These are phyloP conservation scores for Paramyrothecium sp. DNA, from an alignment of 2,329 filamentous ascomycete genomes.

Conservation along the genomic window DNA sequence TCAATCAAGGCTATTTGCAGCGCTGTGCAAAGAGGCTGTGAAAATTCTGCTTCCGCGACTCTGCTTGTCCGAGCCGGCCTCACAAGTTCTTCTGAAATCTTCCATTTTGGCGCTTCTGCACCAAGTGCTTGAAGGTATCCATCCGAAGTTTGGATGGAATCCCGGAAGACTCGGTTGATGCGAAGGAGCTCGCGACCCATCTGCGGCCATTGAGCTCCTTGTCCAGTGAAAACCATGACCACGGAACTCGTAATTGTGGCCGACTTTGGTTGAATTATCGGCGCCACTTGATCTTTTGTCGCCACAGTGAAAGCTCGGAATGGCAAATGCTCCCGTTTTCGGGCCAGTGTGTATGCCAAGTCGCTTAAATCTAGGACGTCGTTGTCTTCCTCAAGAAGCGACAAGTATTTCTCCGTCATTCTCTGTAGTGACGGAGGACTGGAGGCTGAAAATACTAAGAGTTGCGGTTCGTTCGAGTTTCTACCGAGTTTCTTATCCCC, in stretches of 20 bases:
- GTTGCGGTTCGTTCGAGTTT: neutral
- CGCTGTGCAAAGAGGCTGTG: constrained; percentile 40
- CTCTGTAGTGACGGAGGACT: constrained; percentile 4
- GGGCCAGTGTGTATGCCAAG: constrained; percentile 27
- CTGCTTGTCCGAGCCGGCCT: constrained; percentile 7
- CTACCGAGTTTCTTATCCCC: too few relatives aligned
- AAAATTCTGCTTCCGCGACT: constrained; percentile 27
- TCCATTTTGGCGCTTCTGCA: constrained; percentile 9
- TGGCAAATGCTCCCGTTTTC: constrained; percentile 22
- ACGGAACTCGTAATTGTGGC: neutral
- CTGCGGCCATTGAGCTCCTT: constrained; percentile 31
- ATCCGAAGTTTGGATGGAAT: constrained; percentile 8
- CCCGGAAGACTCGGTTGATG: constrained; percentile 3
- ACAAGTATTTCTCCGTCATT: constrained; percentile 12
- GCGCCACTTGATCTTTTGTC: neutral
- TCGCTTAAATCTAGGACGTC: constrained; percentile 5
- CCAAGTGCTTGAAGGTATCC: neutral
- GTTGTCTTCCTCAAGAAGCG: constrained; percentile 15
- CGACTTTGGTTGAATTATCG: neutral
- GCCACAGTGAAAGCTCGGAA: constrained; percentile 16
- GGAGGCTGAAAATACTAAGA: constrained; percentile 17
- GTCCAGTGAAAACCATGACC: constrained; percentile 29
- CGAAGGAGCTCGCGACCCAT: constrained; percentile 24
- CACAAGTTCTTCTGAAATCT: constrained; percentile 16
- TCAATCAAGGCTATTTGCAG: constrained; percentile 42